These are phyloP conservation scores for Rhizopus microsporus DNA, from an alignment of 371 early-diverging fungal genomes.

Conservation along the genomic window DNA sequence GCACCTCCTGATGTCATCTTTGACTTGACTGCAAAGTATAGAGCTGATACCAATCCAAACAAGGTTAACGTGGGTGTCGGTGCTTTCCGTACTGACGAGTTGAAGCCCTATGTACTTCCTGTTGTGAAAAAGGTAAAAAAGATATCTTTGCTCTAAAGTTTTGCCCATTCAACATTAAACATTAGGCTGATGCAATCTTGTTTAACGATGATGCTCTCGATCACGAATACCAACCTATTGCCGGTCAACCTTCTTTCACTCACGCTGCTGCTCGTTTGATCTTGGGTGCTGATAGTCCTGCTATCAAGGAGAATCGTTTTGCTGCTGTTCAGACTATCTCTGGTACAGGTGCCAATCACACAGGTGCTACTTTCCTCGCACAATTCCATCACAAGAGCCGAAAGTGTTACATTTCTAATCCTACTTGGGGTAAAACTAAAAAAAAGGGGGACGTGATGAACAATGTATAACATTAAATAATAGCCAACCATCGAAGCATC, in stretches of 20 bases:
- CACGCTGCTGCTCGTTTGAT: slow-evolving; percentile 80
- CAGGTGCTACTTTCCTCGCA: slow-evolving; percentile 83
- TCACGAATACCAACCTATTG: slow-evolving; percentile 95
- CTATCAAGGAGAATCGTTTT: slow-evolving; percentile 73
- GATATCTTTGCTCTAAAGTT: not conserved
- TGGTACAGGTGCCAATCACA: slow-evolving; percentile 93
- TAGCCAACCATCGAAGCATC: slow-evolving; percentile 90
- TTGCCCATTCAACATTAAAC: not conserved
- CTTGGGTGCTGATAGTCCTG: slow-evolving; percentile 79
- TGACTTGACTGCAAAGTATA: slow-evolving; percentile 78
- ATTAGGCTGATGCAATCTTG: slow-evolving; percentile 80
- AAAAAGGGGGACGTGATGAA: not conserved
- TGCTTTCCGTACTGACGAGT: slow-evolving; percentile 91
- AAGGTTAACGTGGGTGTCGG: slow-evolving; percentile 98
- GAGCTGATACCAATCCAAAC: slow-evolving; percentile 72
- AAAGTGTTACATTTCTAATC: slow-evolving; percentile 84
- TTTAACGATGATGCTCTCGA: slow-evolving; percentile 70
- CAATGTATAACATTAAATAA: slow-evolving; percentile 2
- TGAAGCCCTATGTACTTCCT: slow-evolving; percentile 94
- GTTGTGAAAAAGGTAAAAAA: slow-evolving; percentile 79
- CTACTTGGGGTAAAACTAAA: slow-evolving; percentile 88
- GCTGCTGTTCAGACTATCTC: slow-evolving; percentile 89
- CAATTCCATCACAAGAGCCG: slow-evolving; percentile 69
- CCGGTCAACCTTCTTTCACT: slow-evolving; percentile 77
- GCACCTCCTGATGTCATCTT: slow-evolving; percentile 94